A percentile compares a stretch with the other conserved stretches of the same genome.
Conservation (phyloP, 176 grass and related monocot species). For the Bonia amplexicaulis region DNA sequence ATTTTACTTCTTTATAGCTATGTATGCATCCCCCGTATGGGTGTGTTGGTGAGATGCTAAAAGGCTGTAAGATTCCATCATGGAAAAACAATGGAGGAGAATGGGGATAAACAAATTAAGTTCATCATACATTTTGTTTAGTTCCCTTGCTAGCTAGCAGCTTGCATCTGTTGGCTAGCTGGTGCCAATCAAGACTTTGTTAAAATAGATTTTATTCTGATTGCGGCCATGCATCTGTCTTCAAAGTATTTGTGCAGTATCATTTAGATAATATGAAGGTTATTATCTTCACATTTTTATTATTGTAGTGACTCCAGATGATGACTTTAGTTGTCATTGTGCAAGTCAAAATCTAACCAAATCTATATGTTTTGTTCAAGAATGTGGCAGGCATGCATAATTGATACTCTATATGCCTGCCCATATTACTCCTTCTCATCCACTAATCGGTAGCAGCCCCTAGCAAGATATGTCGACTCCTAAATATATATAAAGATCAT, state of each 20-base stretch:
- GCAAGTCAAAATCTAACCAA: background rate
- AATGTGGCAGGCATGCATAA: background rate
- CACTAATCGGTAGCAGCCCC: too few relatives aligned
- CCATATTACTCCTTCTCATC: too few relatives aligned
- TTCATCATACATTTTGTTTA: slow-evolving; percentile 35
- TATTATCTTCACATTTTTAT: background rate
- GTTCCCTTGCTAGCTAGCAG: slow-evolving; percentile 30
- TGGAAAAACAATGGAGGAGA: slow-evolving; percentile 14
- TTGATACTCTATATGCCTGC: too few relatives aligned
- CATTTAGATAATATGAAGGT: background rate
- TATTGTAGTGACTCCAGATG: background rate
- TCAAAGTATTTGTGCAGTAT: background rate
- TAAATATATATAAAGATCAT: too few relatives aligned
- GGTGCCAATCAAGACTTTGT: slow-evolving; percentile 27
- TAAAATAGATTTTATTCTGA: background rate
- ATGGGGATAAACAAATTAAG: slow-evolving; percentile 5
- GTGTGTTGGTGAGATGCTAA: slow-evolving; percentile 34
- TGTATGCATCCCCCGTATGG: background rate
- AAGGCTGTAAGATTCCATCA: slow-evolving; percentile 52
- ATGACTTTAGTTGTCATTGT: background rate
- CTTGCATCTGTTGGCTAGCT: slow-evolving; percentile 24
- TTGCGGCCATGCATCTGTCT: slow-evolving; percentile 22
- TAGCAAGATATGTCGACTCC: too few relatives aligned
- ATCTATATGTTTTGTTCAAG: background rate
- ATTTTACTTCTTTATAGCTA: background rate